phyloP scores from a whole-genome alignment of 2,329 filamentous ascomycete genomes.

The Fusarium domesticum region DNA sequence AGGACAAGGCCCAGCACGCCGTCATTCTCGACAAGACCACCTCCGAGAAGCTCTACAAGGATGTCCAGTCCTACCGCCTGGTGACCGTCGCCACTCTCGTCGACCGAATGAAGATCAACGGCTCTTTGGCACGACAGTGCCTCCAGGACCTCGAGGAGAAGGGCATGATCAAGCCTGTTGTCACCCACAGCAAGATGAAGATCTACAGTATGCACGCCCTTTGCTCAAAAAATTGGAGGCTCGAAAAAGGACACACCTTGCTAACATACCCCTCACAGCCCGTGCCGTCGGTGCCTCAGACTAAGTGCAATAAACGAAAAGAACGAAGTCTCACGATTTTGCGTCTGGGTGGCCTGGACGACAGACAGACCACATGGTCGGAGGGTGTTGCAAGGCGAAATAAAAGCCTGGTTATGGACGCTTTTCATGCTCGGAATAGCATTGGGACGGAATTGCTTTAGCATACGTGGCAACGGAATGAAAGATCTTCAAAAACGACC shows the following conservation, averaged over 20 bases:
- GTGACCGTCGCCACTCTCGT: constrained; percentile 98
- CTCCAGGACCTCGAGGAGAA: constrained; percentile 94
- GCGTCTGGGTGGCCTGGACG: constrained; percentile 39
- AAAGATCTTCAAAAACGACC: constrained; percentile 36
- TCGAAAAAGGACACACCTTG: no score
- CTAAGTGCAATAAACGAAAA: constrained; percentile 36
- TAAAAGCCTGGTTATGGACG: constrained; percentile 37
- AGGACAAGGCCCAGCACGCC: constrained; percentile 99
- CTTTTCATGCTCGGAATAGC: constrained; percentile 41
- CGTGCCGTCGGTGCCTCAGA: constrained; percentile 56
- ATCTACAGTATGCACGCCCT: constrained; percentile 75
- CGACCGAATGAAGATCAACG: constrained; percentile 99
- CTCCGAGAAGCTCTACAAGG: constrained; percentile 98
- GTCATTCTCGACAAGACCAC: constrained; percentile 98
- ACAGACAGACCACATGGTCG: constrained; percentile 36
- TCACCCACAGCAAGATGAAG: constrained; percentile 94
- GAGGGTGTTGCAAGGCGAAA: constrained; percentile 35
- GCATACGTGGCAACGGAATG: constrained; percentile 39
- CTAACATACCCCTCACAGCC: constrained; percentile 44
- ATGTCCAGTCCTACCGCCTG: constrained; percentile 99
- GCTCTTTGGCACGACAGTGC: constrained; percentile 87
- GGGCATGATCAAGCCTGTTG: constrained; percentile 97
- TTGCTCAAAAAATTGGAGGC: not conserved
- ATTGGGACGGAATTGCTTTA: constrained; percentile 40
- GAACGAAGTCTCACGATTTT: constrained; percentile 38